Base-by-base conservation (phyloP, 306 rosid genomes). In the Gillenia trifoliata region DNA sequence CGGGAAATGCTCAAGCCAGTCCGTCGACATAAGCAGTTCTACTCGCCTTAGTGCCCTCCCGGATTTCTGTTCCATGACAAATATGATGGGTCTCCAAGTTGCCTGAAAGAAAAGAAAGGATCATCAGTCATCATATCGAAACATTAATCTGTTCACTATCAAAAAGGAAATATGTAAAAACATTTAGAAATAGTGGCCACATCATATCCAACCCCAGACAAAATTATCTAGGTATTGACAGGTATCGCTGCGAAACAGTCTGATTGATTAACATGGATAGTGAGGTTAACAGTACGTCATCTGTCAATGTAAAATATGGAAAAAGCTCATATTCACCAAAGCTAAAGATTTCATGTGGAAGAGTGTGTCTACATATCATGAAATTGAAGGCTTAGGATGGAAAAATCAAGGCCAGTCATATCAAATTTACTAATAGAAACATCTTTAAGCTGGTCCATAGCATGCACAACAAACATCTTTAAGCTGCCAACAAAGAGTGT, bases 11-110 rank as follows among this genome's bases (percentile, higher is more conserved):
- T 56, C 26, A 3, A 45, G 73, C 28, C 63, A 77, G 34, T 68
- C 78, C 17, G 19, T 22, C 55, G 50, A 38, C 54, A 23, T 17
- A 10, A 65, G 70, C 67, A 23, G 66, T 67, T n/a, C 8, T 10
- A 60, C 49, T 73, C 61, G 70, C 73, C 72, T 85, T 77, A 92
- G 82, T 73, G 96, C 47, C 96, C 93, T 49, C 86, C 89, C 0
- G 96, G 93, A 77, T 79, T 87, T 80, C 91, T 88, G 79, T 90
- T 92, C 98, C 96, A 92, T 20, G 98, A 90, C 77, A 92, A 78
- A 68, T 90, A 92, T 4, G 96, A 79, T 6, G 98, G 96, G 68
- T 92, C 98, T 63, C 98, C 98, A 60, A 92, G 99, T 90, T 83
- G 90, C 93, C 99, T 94, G 84, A 61, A 80, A 74, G 72, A 26